Conservation (phyloP, 768 basidiomycete genomes). For the Mycena albidolilacea region DNA sequence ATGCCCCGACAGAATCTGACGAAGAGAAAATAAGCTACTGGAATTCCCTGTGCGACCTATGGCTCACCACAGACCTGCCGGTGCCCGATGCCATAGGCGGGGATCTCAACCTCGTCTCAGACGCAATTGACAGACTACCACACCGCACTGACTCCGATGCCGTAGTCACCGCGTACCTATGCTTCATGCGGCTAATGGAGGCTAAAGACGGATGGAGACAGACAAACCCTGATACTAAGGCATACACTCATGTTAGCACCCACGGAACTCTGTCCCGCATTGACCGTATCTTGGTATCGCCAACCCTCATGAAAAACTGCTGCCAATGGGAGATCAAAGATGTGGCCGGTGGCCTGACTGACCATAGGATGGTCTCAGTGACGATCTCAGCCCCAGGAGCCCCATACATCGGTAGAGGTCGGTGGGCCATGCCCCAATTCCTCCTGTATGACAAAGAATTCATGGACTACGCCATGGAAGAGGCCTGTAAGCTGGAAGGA, state of each 20-base stretch:
- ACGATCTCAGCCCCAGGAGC: too few relatives aligned
- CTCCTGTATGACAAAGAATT: too few relatives aligned
- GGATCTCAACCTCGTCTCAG: slow-evolving; percentile 45
- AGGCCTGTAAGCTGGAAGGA: too few relatives aligned
- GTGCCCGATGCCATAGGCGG: slow-evolving; percentile 25
- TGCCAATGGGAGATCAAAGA: background rate
- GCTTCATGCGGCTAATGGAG: background rate
- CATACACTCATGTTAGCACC: background rate
- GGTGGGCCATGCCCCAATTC: too few relatives aligned
- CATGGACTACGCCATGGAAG: too few relatives aligned
- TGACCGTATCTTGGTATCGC: background rate
- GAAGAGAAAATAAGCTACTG: slow-evolving; percentile 37
- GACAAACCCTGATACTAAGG: background rate
- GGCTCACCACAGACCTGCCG: slow-evolving; percentile 16
- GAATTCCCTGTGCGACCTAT: slow-evolving; percentile 17
- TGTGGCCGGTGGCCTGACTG: background rate
- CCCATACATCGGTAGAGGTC: too few relatives aligned
- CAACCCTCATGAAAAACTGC: background rate
- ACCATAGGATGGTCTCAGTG: background rate
- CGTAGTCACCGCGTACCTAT: background rate
- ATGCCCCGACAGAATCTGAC: slow-evolving; percentile 38
- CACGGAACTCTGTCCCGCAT: slow-evolving; percentile 1
- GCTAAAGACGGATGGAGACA: background rate
- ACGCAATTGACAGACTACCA: background rate
- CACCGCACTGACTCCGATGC: slow-evolving; percentile 1